Evolutionary conservation across 2,329 filamentous ascomycete species (phyloP).

Genomic region (Colletotrichum sp.): DNA sequence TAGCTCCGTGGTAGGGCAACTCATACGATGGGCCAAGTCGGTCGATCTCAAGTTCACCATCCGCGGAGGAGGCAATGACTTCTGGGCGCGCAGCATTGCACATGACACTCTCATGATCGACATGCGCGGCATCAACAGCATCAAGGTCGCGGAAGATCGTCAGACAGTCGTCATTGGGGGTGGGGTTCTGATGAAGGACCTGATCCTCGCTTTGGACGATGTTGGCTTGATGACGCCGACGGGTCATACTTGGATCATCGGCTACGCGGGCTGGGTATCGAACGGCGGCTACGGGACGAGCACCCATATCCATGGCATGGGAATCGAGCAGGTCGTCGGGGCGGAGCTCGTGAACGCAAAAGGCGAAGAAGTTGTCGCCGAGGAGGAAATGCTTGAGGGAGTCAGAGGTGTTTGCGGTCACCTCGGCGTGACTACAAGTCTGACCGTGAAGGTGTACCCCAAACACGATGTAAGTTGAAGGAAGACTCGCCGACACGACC

Average conservation of each 20-base stretch:
- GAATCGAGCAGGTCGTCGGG: slow-evolving; percentile 40
- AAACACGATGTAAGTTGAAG: neutral
- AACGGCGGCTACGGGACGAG: slow-evolving; percentile 39
- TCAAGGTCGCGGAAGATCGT: neutral
- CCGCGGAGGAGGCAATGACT: neutral
- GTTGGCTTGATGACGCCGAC: neutral
- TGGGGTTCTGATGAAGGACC: neutral
- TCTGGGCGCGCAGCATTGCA: neutral
- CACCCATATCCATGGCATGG: slow-evolving; percentile 31
- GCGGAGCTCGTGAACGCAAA: slow-evolving; percentile 30
- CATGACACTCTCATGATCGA: neutral
- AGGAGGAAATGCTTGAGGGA: slow-evolving; percentile 29
- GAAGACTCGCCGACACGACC: neutral
- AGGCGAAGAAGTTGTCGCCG: slow-evolving; percentile 30
- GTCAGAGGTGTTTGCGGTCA: slow-evolving; percentile 30
- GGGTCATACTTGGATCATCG: slow-evolving; percentile 23
- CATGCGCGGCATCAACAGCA: neutral
- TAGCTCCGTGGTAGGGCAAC: neutral
- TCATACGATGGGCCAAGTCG: neutral
- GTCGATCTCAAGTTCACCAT: neutral
- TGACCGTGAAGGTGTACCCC: slow-evolving; percentile 29
- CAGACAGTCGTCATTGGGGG: neutral
- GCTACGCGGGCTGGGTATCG: slow-evolving; percentile 39
- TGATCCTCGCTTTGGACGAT: neutral
- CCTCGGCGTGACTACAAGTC: slow-evolving; percentile 30